These are phyloP conservation scores for Phytopythium mirpurense DNA, from an alignment of 352 stramenopile species.

Conservation along the genomic window DNA sequence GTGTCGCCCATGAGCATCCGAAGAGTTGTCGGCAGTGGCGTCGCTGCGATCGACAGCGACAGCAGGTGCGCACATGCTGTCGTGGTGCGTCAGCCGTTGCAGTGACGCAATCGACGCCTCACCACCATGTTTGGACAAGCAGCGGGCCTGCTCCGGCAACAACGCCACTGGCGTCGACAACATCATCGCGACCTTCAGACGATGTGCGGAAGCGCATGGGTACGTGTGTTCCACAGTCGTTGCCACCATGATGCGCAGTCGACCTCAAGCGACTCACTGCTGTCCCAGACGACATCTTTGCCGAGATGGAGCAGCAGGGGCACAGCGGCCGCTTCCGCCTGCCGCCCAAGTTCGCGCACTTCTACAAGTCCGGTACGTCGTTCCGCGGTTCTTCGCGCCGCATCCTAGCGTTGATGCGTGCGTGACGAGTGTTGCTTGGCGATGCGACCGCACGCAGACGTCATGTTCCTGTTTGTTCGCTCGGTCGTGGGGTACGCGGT, in stretches of 20 bases:
- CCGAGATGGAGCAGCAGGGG: constrained; percentile 54
- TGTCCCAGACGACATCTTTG: constrained; percentile 52
- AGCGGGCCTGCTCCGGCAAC: constrained; percentile 5
- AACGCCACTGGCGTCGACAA: not conserved
- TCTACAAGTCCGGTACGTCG: constrained; percentile 43
- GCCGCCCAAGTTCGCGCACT: constrained; percentile 63
- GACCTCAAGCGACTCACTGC: not conserved
- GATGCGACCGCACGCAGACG: too few relatives aligned
- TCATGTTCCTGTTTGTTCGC: constrained; percentile 68
- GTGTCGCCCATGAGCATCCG: not conserved
- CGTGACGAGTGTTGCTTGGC: too few relatives aligned
- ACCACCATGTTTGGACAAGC: not conserved
- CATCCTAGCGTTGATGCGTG: too few relatives aligned
- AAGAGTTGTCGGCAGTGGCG: not conserved
- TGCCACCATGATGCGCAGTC: not conserved
- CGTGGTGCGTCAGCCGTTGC: not conserved
- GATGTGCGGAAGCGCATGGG: constrained; percentile 46
- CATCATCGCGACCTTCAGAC: constrained; percentile 17
- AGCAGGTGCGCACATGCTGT: not conserved
- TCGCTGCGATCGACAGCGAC: not conserved
- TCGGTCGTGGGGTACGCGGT: constrained; percentile 62
- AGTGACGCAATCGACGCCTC: not conserved
- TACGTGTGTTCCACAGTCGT: constrained; percentile 2
- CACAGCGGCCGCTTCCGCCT: constrained; percentile 43
- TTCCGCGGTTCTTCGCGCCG: not conserved